phyloP scores from a whole-genome alignment of 2,329 filamentous ascomycete species.

The Colletotrichum siamense region DNA sequence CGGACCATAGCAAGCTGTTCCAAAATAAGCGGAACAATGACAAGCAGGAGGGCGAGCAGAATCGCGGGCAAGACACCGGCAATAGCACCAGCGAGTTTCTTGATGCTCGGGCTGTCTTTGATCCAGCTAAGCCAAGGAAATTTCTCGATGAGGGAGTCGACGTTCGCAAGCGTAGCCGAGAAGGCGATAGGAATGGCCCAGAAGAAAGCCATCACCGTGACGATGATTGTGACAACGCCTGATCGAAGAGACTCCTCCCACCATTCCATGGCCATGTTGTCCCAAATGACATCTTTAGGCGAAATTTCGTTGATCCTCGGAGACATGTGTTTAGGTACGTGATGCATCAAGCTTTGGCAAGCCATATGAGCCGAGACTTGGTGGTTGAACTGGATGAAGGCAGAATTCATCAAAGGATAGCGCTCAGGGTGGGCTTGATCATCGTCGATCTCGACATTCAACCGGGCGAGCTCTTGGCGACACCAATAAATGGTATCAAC shows the following conservation, averaged over 20 bases:
- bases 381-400: slow-evolving; percentile 98
- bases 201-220: slow-evolving; percentile 79
- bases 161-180: slow-evolving; percentile 81
- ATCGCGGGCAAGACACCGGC: slow-evolving; percentile 87
- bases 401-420: slow-evolving; percentile 92
- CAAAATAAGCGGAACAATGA: slow-evolving; percentile 82
- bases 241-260: slow-evolving; percentile 86
- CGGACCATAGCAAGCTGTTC: slow-evolving; percentile 74
- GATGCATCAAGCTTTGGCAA: slow-evolving; percentile 89
- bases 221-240: slow-evolving; percentile 66
- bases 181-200: slow-evolving; percentile 93
- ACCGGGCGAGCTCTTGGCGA: slow-evolving; percentile 80
- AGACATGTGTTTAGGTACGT: slow-evolving; percentile 91
- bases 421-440: slow-evolving; percentile 87
- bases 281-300: slow-evolving; percentile 92
- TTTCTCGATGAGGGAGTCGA: slow-evolving; percentile 70
- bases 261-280: slow-evolving; percentile 96
- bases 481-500: slow-evolving; percentile 96
- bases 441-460: slow-evolving; percentile 90
- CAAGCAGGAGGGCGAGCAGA: slow-evolving; percentile 77
- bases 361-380: slow-evolving; percentile 98
- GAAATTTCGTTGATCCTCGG: slow-evolving; percentile 93
- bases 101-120: slow-evolving; percentile 58
- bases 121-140: slow-evolving; percentile 77
- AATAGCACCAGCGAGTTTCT: slow-evolving; percentile 67